Conservation (phyloP, 345 rosid genomes). For the Streptanthus diversifolius region DNA sequence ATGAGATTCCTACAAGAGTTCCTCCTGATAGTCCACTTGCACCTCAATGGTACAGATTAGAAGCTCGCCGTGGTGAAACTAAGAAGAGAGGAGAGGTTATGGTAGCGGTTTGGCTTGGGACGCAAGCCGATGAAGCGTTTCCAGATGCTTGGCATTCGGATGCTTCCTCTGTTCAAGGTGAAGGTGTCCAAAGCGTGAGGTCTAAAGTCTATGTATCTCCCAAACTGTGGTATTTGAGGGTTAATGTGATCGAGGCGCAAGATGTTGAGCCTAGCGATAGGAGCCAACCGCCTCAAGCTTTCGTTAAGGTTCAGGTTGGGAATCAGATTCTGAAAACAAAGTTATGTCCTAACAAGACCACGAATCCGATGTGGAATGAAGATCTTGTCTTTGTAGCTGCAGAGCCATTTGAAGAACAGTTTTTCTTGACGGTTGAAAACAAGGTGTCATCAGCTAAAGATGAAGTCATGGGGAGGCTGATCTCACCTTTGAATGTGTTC, state of each 20-base stretch:
- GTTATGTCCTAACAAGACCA: constrained; percentile 53
- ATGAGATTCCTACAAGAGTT: constrained; percentile 91
- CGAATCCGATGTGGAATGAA: constrained; percentile 80
- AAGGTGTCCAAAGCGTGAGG: constrained; percentile 56
- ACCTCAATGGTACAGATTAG: constrained; percentile 87
- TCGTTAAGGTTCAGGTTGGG: constrained; percentile 76
- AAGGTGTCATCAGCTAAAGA: constrained; percentile 57
- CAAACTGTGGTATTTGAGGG: constrained; percentile 79
- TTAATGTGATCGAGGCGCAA: constrained; percentile 90
- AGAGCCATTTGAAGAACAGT: constrained; percentile 84
- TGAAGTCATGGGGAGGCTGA: constrained; percentile 65
- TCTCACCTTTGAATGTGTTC: constrained; percentile 48
- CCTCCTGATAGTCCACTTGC: constrained; percentile 97
- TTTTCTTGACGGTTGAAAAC: constrained; percentile 64
- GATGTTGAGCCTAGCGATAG: constrained; percentile 67
- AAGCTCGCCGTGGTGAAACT: constrained; percentile 50
- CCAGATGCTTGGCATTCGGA: constrained; percentile 92
- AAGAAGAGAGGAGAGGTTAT: constrained; percentile 76
- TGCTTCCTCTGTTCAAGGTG: constrained; percentile 76
- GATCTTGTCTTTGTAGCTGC: constrained; percentile 89
- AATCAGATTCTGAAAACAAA: constrained; percentile 72
- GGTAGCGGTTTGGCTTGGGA: constrained; percentile 97
- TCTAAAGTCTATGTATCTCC: constrained; percentile 93
- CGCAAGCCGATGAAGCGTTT: constrained; percentile 95
- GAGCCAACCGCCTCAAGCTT: constrained; percentile 67